These are phyloP conservation scores for Ambispora gerdemannii DNA, from an alignment of 192 early-diverging fungal genomes.

Conservation along the genomic window DNA sequence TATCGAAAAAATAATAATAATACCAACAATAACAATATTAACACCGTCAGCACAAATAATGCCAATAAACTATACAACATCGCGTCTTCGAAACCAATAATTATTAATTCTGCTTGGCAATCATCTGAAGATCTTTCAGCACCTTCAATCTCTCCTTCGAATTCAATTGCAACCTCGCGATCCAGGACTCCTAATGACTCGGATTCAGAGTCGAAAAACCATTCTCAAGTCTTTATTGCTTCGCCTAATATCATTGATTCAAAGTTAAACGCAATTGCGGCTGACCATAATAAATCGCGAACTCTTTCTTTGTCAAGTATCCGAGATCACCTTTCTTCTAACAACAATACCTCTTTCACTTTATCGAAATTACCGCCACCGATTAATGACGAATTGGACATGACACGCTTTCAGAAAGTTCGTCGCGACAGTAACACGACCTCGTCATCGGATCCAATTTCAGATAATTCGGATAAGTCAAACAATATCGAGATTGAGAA, in stretches of 20 bases:
- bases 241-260: background rate
- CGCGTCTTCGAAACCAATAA: background rate
- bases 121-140: constrained; percentile 18
- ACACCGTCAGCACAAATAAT: background rate
- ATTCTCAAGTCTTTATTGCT: background rate
- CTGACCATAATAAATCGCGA: background rate
- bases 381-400: background rate
- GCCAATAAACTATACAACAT: background rate
- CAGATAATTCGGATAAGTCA: constrained; percentile 21
- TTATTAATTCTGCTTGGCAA: constrained; percentile 8
- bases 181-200: background rate
- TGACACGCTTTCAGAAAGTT: background rate
- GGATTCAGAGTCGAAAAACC: background rate
- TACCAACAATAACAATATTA: background rate
- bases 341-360: background rate
- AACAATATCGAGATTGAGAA: constrained; percentile 12
- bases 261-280: background rate
- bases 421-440: background rate
- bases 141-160: constrained; percentile 9
- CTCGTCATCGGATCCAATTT: background rate
- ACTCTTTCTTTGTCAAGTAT: background rate
- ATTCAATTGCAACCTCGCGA: constrained; percentile 15
- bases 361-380: background rate
- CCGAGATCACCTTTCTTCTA: background rate
- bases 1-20: background rate